Evolutionary conservation across 257 asterid species (phyloP), one percentile per base, ranked within the genome.

Genomic region (Leptodermis oblonga): DNA sequence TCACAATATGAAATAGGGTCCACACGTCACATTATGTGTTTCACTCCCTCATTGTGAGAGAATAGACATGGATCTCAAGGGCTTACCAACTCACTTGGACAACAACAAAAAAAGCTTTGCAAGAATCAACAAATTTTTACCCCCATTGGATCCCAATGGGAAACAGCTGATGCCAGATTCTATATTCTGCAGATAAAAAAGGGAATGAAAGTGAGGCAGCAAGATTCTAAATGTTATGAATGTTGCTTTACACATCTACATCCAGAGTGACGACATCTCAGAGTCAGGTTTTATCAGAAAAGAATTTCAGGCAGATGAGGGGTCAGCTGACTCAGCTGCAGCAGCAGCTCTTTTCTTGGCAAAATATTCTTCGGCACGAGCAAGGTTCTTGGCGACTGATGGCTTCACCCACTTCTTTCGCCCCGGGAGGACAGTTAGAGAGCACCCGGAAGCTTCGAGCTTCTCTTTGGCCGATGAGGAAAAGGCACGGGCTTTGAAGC

Each of bases 351-450:
- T 77, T 81, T 92, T 92, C 90, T 87, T 89, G 26, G 93, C 92
- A 74, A 89, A 91, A 74, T 91, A 91, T 80, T 87, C 95, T 4
- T 87, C 95, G 0, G 97, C 96, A n/a, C 95, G 88, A 4, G 93
- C 90, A 25, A 85, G 72, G 79, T 87, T 86, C 84, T 87, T 86
- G 31, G 95, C 80, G 3, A 91, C 97, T 1, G 86, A 72, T 82
- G 84, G 85, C 71, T 81, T 80, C 46, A 83, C 92, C 97, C 94
- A 90, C 65, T 90, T 90, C 88, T 91, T 91, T 79, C 87, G 74
- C 23, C 97, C 93, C 1, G 95, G 96, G 41, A 88, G 86, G 53
- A 82, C 81, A 0, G 86, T 85, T 33, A 83, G 73, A 7, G 82
- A 77, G 73, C 86, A 81, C 68, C 90, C 90, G 4, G 80, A 85